Base-by-base conservation (phyloP, 2,329 filamentous ascomycete species). In the Ophiostoma tasmaniense region DNA sequence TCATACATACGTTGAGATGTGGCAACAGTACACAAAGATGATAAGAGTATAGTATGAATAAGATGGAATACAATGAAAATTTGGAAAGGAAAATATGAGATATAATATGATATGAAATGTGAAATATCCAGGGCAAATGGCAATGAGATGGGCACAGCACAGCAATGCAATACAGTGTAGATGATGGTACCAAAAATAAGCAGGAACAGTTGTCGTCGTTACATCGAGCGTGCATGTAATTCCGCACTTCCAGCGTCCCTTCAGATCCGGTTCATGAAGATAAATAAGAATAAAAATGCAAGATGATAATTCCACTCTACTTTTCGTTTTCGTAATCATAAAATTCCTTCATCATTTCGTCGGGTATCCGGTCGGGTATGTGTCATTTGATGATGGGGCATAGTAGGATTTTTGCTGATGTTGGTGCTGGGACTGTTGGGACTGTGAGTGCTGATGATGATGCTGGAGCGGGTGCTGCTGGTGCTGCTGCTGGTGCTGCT, bases 361-460 rank as follows among this genome's bases (percentile, higher is more conserved):
- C 39, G 76, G 73, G 72, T 78, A 79, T 66, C 77, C 77, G 67
- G 76, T 64, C 25, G 71, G 66, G 66, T 73, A 71, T 67, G 69
- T 30, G 17, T 72, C 71, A 62, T 66, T 70, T 61, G 71, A n/a
- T 45, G 71, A 42, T 17, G 72, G 64, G 3, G 33, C 20, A 64
- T 64, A 64, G 33, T 37, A 22, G 20, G n/a, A 22, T 39, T 64
- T 59, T 11, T 68, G 69, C 2, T 68, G 35, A 6, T 62, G 28
- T 52, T 45, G 71, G 3, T 67, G n/a, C 55, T 64, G 71, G 37
- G 37, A 39, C 37, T 69, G 71, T 10, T 69, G 71, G 3, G 67
- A 30, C 11, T 62, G n/a, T 52, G 37, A 39, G 37, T 62, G 64
- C 22, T 69, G 69, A 8, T 72, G 68, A 1, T 22, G 14, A 30